Evolutionary conservation across 257 asterid species (phyloP).

Genomic region (Petunia axillaris): DNA sequence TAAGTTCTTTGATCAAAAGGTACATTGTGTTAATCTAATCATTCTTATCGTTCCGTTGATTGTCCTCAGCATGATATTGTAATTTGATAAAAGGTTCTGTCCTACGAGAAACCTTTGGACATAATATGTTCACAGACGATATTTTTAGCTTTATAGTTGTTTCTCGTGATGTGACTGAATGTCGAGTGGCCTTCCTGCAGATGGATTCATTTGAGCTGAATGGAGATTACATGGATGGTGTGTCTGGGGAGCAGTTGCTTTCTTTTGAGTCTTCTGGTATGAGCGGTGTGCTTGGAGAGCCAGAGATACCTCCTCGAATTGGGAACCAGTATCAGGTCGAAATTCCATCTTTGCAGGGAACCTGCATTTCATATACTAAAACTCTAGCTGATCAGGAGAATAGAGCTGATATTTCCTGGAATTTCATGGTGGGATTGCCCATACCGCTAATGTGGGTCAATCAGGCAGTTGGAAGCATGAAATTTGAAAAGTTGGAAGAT

Average conservation of each 20-base stretch:
- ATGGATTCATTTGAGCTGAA: constrained; percentile 39
- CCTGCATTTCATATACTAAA: constrained; percentile 9
- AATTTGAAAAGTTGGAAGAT: constrained; percentile 23
- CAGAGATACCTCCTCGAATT: constrained; percentile 52
- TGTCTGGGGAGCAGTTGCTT: constrained; percentile 34
- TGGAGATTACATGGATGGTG: constrained; percentile 36
- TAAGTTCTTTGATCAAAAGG: constrained; percentile 10
- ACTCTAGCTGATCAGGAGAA: constrained; percentile 27
- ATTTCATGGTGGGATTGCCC: constrained; percentile 44
- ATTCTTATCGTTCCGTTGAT: neutral
- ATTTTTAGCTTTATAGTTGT: neutral
- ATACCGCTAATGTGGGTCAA: constrained; percentile 42
- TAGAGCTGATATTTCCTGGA: constrained; percentile 20
- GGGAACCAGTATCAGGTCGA: constrained; percentile 70
- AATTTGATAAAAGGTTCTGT: neutral
- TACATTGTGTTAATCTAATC: constrained; percentile 10
- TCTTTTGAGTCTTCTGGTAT: constrained; percentile 34
- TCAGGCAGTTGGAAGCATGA: constrained; percentile 26
- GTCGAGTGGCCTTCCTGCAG: constrained; percentile 24
- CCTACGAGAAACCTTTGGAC: neutral
- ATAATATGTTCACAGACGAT: neutral
- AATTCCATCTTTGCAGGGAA: constrained; percentile 45
- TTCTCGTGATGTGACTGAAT: constrained; percentile 1
- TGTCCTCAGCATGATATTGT: constrained; percentile 6
- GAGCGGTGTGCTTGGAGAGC: constrained; percentile 44